These are phyloP conservation scores for Termitomyces sp. DNA, from an alignment of 768 basidiomycete species.

Conservation along the genomic window DNA sequence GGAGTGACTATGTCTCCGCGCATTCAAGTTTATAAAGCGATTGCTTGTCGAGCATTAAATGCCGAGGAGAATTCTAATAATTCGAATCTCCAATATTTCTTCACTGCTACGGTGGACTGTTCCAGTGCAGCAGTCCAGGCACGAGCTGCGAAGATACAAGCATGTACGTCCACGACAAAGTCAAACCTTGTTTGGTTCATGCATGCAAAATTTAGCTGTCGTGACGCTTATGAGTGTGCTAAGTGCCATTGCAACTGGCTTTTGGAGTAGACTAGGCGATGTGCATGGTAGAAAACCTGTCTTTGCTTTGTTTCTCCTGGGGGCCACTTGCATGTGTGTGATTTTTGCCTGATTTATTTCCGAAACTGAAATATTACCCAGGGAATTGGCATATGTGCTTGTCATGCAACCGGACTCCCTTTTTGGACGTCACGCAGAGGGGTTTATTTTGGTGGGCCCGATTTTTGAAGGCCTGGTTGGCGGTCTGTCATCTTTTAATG, in stretches of 20 bases:
- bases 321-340: conserved; percentile 68
- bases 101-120: conserved; percentile 20
- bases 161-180: conserved; percentile 27
- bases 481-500: conserved; percentile 57
- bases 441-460: conserved; percentile 71
- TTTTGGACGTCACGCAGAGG: conserved; percentile 52
- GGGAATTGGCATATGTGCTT: conserved; percentile 76
- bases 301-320: conserved; percentile 58
- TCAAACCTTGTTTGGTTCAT: background rate
- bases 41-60: conserved; percentile 57
- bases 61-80: conserved; percentile 17
- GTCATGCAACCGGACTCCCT: conserved; percentile 55
- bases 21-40: conserved; percentile 73
- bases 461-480: conserved; percentile 77
- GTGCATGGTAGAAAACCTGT: conserved; percentile 70
- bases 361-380: conserved; percentile 21
- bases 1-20: conserved; percentile 76
- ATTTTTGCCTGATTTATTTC: background rate
- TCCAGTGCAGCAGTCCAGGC: conserved; percentile 53
- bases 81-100: conserved; percentile 9
- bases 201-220: conserved; percentile 37
- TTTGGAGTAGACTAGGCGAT: conserved; percentile 84
- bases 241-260: conserved; percentile 77
- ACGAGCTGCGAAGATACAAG: conserved; percentile 68
- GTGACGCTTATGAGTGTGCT: conserved; percentile 73